A percentile compares a stretch with the other conserved stretches of the same genome.
phyloP scores from a whole-genome alignment of 192 early-diverging fungal genomes.

The Umbelopsis ramanniana region DNA sequence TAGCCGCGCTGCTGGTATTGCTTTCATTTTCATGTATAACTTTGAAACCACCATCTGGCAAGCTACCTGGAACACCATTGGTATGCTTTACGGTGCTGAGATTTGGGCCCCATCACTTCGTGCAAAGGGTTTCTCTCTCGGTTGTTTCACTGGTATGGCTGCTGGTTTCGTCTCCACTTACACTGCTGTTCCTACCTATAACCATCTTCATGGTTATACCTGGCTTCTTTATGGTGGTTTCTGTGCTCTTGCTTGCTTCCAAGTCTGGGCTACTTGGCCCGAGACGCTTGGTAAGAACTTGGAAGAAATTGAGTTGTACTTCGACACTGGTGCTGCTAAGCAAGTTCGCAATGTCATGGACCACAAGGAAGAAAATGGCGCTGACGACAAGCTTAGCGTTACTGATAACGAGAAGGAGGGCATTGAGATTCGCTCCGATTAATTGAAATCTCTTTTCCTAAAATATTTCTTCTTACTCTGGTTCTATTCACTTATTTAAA shows the following conservation, averaged over 20 bases:
- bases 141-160: conserved; percentile 11
- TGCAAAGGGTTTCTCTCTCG: conserved; percentile 20
- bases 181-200: background rate
- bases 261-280: conserved; percentile 66
- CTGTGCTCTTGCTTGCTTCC: conserved; percentile 57
- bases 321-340: conserved; percentile 4
- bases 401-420: background rate
- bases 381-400: background rate
- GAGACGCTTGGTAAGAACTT: conserved; percentile 80
- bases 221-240: conserved; percentile 57
- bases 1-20: conserved; percentile 4
- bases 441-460: background rate
- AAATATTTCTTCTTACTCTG: background rate
- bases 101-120: conserved; percentile 7
- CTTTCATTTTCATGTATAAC: conserved; percentile 16
- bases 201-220: conserved; percentile 60
- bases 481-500: background rate
- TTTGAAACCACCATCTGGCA: conserved; percentile 11
- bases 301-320: conserved; percentile 51
- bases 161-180: background rate
- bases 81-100: conserved; percentile 22
- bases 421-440: background rate
- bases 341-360: conserved; percentile 15
- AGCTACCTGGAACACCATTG: conserved; percentile 23
- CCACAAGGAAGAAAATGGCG: background rate